phyloP scores from a whole-genome alignment of 768 basidiomycete species.

The Hygrophorus russula region DNA sequence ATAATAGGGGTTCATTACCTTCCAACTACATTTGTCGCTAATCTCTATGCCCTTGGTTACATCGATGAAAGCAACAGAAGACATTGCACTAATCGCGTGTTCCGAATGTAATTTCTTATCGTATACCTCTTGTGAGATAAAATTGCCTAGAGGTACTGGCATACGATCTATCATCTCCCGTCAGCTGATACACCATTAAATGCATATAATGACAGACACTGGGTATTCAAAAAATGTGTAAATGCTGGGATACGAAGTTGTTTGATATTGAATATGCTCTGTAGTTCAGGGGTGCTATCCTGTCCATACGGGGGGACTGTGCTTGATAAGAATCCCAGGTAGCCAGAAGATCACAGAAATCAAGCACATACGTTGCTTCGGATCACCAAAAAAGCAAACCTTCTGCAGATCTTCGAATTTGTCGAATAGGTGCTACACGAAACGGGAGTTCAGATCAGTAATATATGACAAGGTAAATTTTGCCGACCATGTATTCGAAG shows the following conservation, averaged over 20 bases:
- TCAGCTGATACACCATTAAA: not conserved
- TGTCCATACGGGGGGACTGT: conserved; percentile 43
- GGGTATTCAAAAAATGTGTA: conserved; percentile 32
- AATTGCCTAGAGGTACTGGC: conserved; percentile 35
- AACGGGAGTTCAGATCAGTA: not conserved
- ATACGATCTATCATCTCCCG: conserved; percentile 32
- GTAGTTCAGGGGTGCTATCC: conserved; percentile 23
- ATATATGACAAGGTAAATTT: not conserved
- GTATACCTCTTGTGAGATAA: conserved; percentile 38
- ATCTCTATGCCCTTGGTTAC: conserved; percentile 25
- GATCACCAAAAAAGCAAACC: conserved; percentile 44
- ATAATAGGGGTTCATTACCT: conserved; percentile 19
- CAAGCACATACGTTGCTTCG: conserved; percentile 32
- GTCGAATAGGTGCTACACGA: conserved; percentile 31
- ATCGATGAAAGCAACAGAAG: conserved; percentile 35
- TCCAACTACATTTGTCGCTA: conserved; percentile 30
- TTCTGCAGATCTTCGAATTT: conserved; percentile 28
- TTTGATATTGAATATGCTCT: conserved; percentile 36
- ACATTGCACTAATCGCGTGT: conserved; percentile 20
- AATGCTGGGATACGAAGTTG: conserved; percentile 18
- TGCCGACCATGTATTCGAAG: conserved; percentile 34
- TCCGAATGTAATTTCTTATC: conserved; percentile 23
- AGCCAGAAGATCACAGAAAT: not conserved
- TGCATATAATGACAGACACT: conserved; percentile 24
- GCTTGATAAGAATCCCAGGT: not conserved